A percentile compares a stretch with the other conserved stretches of the same genome.
phyloP scores from a whole-genome alignment of 441 rosid species.

The Kokia cookei region DNA sequence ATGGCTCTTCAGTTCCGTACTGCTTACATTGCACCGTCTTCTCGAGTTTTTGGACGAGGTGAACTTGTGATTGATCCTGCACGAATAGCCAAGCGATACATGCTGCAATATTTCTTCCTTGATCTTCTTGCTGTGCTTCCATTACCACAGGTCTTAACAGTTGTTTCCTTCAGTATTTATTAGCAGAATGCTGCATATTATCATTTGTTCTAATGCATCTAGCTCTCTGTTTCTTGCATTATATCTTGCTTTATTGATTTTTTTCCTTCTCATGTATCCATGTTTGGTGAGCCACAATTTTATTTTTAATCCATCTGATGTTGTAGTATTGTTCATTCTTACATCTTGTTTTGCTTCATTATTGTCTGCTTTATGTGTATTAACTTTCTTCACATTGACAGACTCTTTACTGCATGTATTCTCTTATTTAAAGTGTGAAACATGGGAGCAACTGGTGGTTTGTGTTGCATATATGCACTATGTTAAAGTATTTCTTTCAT shows the following conservation, averaged over 20 bases:
- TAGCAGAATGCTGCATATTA: slow-evolving; percentile 3
- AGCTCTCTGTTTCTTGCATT: neutral
- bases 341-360: neutral
- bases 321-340: neutral
- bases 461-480: neutral
- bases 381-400: neutral
- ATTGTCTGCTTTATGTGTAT: neutral
- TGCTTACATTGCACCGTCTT: slow-evolving; percentile 98
- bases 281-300: neutral
- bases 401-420: neutral
- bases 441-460: neutral
- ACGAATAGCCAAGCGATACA: slow-evolving; percentile 85
- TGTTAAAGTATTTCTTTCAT: neutral
- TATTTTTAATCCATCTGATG: neutral
- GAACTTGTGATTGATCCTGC: slow-evolving; percentile 94
- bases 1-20: slow-evolving; percentile 96
- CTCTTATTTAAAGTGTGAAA: neutral
- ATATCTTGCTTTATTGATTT: neutral
- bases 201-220: neutral
- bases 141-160: slow-evolving; percentile 74
- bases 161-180: neutral
- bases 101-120: slow-evolving; percentile 66
- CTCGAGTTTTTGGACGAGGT: slow-evolving; percentile 95
- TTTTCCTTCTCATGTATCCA: neutral
- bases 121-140: slow-evolving; percentile 92